These are phyloP conservation scores for Talaromyces sp. DNA, from an alignment of 2,329 filamentous ascomycete genomes.

Conservation along the genomic window DNA sequence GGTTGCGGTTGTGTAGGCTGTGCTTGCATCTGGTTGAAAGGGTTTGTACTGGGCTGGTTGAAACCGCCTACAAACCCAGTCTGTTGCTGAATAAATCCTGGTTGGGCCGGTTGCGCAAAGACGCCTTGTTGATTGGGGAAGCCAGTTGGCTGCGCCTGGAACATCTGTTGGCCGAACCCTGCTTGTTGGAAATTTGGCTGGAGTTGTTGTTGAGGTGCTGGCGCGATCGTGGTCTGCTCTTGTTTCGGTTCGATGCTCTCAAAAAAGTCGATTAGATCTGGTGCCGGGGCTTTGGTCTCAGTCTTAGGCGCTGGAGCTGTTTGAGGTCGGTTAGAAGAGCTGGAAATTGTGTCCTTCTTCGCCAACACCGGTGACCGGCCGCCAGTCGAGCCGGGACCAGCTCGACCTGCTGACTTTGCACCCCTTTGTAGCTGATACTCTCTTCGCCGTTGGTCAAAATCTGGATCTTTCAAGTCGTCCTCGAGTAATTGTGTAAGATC, in stretches of 20 bases:
- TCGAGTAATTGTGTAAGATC: conserved; percentile 84
- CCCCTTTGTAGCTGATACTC: conserved; percentile 89
- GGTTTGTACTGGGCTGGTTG: conserved; percentile 16
- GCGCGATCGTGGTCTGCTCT: conserved; percentile 38
- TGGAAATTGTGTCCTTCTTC: conserved; percentile 17
- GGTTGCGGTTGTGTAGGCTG: conserved; percentile 34
- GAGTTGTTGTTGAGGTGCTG: conserved; percentile 30
- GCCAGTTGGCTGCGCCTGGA: conserved; percentile 30
- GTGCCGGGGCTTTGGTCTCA: conserved; percentile 39
- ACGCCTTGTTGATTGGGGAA: conserved; percentile 35
- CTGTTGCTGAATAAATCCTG: conserved; percentile 38
- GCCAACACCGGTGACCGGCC: conserved; percentile 10
- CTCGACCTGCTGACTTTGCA: conserved; percentile 53
- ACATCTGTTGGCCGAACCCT: conserved; percentile 28
- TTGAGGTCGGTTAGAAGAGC: conserved; percentile 12
- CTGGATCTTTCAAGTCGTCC: conserved; percentile 88
- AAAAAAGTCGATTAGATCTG: conserved; percentile 90
- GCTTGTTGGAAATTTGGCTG: conserved; percentile 22
- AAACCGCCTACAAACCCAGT: conserved; percentile 19
- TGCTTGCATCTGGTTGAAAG: conserved; percentile 18
- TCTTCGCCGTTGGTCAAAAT: conserved; percentile 87
- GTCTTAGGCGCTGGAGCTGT: conserved; percentile 23
- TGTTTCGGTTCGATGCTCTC: conserved; percentile 84
- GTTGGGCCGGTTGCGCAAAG: conserved; percentile 34
- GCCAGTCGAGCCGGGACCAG: conserved; percentile 32